Conservation (phyloP, 306 rosid genomes). For the Begonia masoniana region DNA sequence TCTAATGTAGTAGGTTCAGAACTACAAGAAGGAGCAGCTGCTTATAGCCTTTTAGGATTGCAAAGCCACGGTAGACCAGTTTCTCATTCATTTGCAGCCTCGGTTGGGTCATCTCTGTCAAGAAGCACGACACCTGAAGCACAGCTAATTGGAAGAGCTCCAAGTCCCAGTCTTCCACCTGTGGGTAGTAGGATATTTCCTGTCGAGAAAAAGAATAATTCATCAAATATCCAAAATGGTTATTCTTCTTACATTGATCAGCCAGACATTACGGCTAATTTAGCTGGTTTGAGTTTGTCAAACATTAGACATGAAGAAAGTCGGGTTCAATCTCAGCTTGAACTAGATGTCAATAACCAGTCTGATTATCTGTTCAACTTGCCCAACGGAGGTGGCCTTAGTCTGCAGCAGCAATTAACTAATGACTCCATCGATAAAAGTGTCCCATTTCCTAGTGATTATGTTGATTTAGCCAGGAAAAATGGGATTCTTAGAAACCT, state of each 20-base stretch:
- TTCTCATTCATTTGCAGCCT: constrained; percentile 46
- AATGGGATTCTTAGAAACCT: constrained; percentile 37
- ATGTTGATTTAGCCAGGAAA: constrained; percentile 33
- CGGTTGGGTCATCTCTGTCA: constrained; percentile 47
- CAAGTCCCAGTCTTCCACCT: constrained; percentile 50
- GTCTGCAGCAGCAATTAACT: constrained; percentile 19
- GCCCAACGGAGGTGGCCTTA: constrained; percentile 22
- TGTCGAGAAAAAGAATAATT: constrained; percentile 30
- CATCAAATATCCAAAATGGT: constrained; percentile 31
- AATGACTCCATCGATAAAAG: constrained; percentile 17
- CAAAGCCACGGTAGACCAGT: constrained; percentile 34
- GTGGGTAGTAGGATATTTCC: constrained; percentile 43
- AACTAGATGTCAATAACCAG: constrained; percentile 31
- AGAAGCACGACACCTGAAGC: constrained; percentile 69
- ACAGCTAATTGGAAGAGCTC: constrained; percentile 49
- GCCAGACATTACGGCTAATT: constrained; percentile 39
- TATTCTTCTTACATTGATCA: constrained; percentile 44
- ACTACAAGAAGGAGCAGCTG: constrained; percentile 38
- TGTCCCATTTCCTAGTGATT: constrained; percentile 12
- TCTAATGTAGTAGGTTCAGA: constrained; percentile 37
- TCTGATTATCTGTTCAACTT: constrained; percentile 32
- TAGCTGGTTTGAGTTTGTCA: constrained; percentile 56
- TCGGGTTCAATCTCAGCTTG: constrained; percentile 34
- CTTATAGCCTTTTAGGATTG: constrained; percentile 41
- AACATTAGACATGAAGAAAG: constrained; percentile 36